phyloP scores from a whole-genome alignment of 2,329 filamentous ascomycete species.

The Clonostachys byssicola region DNA sequence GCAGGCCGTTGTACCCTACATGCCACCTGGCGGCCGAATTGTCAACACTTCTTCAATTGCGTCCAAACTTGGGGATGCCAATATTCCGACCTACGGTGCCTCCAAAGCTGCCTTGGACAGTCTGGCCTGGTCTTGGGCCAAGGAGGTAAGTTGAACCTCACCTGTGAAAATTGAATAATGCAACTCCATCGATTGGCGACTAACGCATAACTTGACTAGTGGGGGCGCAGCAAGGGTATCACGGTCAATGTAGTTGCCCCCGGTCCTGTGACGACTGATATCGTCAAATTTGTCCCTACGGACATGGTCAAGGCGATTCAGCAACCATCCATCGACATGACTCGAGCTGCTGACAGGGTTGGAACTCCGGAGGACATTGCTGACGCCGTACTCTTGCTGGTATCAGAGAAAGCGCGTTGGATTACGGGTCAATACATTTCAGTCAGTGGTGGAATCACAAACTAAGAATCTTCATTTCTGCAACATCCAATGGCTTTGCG shows the following conservation, averaged over 20 bases:
- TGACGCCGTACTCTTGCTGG: constrained; percentile 32
- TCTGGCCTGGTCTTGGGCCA: constrained; percentile 23
- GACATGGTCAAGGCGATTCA: constrained; percentile 10
- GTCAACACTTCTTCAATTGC: constrained; percentile 14
- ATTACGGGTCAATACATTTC: constrained; percentile 36
- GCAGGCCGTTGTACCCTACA: constrained; percentile 25
- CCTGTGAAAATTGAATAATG: neutral
- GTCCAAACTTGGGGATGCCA: constrained; percentile 8
- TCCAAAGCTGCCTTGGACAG: constrained; percentile 26
- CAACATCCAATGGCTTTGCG: no score
- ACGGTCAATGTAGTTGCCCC: constrained; percentile 37
- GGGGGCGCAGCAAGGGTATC: constrained; percentile 29
- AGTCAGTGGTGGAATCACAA: constrained; percentile 26
- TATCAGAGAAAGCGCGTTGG: constrained; percentile 32
- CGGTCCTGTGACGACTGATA: constrained; percentile 29
- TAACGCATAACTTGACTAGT: constrained; percentile 6
- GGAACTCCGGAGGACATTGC: constrained; percentile 33
- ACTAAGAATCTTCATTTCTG: neutral
- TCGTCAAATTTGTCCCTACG: constrained; percentile 4
- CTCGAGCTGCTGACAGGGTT: constrained; percentile 21
- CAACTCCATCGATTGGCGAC: neutral
- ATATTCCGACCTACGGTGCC: constrained; percentile 10
- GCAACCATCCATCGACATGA: constrained; percentile 10
- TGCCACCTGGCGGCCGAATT: constrained; percentile 22
- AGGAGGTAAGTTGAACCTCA: constrained; percentile 16